A percentile compares a stretch with the other conserved stretches of the same genome.
Conservation (phyloP, 257 asterid genomes). For the Penstemon barbatus region DNA sequence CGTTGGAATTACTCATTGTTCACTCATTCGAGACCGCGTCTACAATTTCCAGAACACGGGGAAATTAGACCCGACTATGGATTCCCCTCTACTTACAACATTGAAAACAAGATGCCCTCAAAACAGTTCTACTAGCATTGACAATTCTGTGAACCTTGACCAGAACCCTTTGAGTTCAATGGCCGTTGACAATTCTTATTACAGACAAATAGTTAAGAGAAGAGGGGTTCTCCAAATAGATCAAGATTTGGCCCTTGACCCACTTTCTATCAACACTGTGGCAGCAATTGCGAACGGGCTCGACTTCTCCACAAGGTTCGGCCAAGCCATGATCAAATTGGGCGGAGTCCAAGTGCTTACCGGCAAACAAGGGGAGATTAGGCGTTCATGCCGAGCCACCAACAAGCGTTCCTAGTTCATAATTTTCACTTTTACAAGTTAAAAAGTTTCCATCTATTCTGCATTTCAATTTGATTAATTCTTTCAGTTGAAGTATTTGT, state of each 20-base stretch:
- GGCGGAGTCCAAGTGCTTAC: conserved; percentile 53
- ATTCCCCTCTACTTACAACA: conserved; percentile 19
- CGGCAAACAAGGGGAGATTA: not conserved
- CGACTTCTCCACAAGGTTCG: conserved; percentile 44
- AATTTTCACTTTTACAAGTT: no score
- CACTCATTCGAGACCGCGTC: conserved; percentile 48
- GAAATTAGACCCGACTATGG: conserved; percentile 56
- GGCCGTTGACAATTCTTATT: conserved; percentile 51
- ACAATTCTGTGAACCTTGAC: conserved; percentile 48
- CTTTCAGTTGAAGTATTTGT: no score
- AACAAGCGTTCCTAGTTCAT: no score
- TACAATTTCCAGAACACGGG: conserved; percentile 50
- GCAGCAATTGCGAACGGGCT: conserved; percentile 30
- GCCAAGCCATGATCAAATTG: conserved; percentile 59
- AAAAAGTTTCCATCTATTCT: no score
- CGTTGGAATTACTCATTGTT: conserved; percentile 58
- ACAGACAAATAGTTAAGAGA: conserved; percentile 34
- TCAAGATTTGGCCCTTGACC: conserved; percentile 55
- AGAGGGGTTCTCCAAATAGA: conserved; percentile 62
- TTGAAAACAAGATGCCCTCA: conserved; percentile 43
- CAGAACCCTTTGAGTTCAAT: conserved; percentile 42
- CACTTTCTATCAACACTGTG: conserved; percentile 40
- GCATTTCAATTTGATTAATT: no score
- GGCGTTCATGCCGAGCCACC: no score
- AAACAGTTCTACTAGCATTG: conserved; percentile 8